A percentile compares a stretch with the other conserved stretches of the same genome.
These are phyloP conservation scores for Xerocomellus chrysenteron DNA, from an alignment of 768 basidiomycete genomes.

Conservation along the genomic window DNA sequence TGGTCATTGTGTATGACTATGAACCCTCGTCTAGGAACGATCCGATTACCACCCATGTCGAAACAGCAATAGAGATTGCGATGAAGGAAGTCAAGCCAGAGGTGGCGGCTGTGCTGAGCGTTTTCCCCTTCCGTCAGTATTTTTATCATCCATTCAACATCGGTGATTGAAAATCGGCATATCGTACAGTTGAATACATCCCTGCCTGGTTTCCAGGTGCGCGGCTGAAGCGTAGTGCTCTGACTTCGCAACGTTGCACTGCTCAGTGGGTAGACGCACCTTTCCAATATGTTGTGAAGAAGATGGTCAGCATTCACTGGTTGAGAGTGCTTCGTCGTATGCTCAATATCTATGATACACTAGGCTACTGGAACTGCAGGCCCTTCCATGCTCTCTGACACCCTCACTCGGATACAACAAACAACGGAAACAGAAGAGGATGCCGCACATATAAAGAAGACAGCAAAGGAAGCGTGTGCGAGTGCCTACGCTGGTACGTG, in stretches of 20 bases:
- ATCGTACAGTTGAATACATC: slow-evolving; percentile 1
- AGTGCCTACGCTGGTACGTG: slow-evolving; percentile 12
- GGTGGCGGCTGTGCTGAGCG: slow-evolving; percentile 5
- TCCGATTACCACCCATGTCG: slow-evolving; percentile 8
- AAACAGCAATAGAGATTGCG: slow-evolving; percentile 9
- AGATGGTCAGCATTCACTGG: slow-evolving; percentile 3
- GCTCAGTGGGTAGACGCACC: slow-evolving; percentile 6
- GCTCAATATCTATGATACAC: not conserved
- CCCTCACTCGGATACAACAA: not conserved
- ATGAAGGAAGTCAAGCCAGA: slow-evolving; percentile 7
- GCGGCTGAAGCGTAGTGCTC: slow-evolving; percentile 2
- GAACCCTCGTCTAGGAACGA: slow-evolving; percentile 1
- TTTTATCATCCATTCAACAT: not conserved
- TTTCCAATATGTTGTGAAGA: slow-evolving; percentile 9
- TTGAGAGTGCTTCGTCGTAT: not conserved
- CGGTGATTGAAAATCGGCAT: not conserved
- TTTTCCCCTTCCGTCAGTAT: slow-evolving; percentile 5
- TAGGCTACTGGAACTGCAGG: slow-evolving; percentile 12
- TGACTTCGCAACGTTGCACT: not conserved
- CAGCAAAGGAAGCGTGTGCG: slow-evolving; percentile 7
- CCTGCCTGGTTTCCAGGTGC: slow-evolving; percentile 13
- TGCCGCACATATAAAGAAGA: not conserved
- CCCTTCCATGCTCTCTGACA: slow-evolving; percentile 13
- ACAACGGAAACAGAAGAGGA: not conserved
- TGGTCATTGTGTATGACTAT: slow-evolving; percentile 13